These are phyloP conservation scores for Phyllosticta citrichinensis DNA, from an alignment of 2,329 filamentous ascomycete species.

Conservation along the genomic window DNA sequence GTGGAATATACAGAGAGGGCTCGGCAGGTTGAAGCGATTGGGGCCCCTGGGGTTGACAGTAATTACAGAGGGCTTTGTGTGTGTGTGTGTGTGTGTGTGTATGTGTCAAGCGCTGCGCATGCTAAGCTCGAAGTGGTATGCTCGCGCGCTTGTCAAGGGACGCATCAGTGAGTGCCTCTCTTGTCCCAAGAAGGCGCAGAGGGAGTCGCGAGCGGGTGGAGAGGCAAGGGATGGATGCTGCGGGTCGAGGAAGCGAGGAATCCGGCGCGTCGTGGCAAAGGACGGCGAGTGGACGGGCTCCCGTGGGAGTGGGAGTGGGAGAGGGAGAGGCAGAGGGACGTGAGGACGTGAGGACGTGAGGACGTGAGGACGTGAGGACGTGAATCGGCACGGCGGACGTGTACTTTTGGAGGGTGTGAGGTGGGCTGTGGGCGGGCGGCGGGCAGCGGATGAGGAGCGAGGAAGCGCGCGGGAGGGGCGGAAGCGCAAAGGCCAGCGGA, in stretches of 20 bases:
- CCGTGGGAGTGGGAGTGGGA: constrained; percentile 2
- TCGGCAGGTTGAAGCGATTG: constrained; percentile 1
- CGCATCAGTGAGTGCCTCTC: constrained; percentile 26
- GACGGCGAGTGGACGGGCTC: neutral
- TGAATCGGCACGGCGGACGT: no score
- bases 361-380: neutral
- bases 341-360: neutral
- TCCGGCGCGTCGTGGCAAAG: constrained; percentile 10
- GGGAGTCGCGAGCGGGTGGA: constrained; percentile 20
- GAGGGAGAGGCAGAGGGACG: no score
- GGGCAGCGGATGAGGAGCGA: no score
- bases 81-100: constrained; percentile 10
- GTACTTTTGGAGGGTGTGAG: neutral
- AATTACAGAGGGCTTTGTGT: constrained; percentile 17
- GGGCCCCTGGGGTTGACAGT: constrained; percentile 23
- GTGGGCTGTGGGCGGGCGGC: no score
- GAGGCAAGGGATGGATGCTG: constrained; percentile 9
- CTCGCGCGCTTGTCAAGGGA: constrained; percentile 28
- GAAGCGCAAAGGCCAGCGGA: neutral
- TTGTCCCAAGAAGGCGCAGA: constrained; percentile 8
- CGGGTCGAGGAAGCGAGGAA: constrained; percentile 9
- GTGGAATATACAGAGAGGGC: constrained; percentile 9
- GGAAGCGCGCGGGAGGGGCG: neutral
- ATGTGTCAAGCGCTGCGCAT: constrained; percentile 27
- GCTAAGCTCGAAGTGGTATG: constrained; percentile 28